Conservation (phyloP, 495 filamentous ascomycete species). For the Xylaria bambusicola region DNA sequence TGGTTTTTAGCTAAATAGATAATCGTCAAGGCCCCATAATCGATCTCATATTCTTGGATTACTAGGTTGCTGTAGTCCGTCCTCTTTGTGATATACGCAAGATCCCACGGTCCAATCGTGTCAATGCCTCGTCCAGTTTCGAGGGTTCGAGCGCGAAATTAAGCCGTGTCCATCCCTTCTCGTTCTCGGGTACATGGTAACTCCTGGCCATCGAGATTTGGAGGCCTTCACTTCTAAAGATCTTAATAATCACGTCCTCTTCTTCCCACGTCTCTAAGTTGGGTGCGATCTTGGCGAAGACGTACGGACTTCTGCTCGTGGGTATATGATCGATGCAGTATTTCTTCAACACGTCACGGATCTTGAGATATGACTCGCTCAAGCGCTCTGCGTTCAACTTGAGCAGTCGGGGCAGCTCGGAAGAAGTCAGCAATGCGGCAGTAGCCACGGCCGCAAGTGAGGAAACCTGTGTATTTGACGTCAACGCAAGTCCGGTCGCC, state of each 20-base stretch:
- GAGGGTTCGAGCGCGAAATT: slow-evolving; percentile 6
- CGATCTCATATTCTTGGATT: neutral
- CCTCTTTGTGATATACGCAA: neutral
- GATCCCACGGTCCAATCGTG: neutral
- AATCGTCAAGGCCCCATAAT: neutral
- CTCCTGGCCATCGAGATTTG: neutral
- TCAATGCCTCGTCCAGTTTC: neutral
- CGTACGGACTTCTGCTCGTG: neutral
- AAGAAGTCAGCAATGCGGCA: neutral
- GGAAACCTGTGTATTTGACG: slow-evolving; percentile 13
- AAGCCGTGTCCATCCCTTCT: slow-evolving; percentile 11
- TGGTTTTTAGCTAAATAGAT: neutral
- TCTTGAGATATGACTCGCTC: too few species aligned
- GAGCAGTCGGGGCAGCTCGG: neutral
- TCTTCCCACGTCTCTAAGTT: neutral
- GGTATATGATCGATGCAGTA: neutral
- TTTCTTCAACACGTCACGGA: neutral
- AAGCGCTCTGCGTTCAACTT: neutral
- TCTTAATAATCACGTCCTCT: neutral
- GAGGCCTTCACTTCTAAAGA: neutral
- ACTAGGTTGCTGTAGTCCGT: neutral
- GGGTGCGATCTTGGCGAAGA: neutral
- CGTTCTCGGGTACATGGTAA: slow-evolving; percentile 6
- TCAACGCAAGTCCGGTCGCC: slow-evolving; percentile 1
- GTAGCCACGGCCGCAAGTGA: slow-evolving; percentile 9